A percentile compares a stretch with the other conserved stretches of the same genome.
Evolutionary conservation across 441 rosid species (phyloP).

Genomic region (Gossypium lobatum): DNA sequence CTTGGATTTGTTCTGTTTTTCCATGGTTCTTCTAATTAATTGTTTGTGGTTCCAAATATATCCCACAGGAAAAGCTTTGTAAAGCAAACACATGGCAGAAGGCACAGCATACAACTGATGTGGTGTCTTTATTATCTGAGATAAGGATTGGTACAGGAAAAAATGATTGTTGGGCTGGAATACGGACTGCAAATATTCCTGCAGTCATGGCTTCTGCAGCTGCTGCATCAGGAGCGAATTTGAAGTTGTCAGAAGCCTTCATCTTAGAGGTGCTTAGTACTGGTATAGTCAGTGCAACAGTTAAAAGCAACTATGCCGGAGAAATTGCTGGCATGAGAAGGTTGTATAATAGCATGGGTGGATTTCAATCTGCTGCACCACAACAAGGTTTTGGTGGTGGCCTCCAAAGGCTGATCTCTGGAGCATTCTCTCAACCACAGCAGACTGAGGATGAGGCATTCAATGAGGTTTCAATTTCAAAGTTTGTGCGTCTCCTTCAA

Average conservation of each 20-base stretch:
- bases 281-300: constrained; percentile 94
- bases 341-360: constrained; percentile 90
- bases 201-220: constrained; percentile 98
- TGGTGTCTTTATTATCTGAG: constrained; percentile 92
- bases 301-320: constrained; percentile 92
- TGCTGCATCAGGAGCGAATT: constrained; percentile 94
- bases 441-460: constrained; percentile 78
- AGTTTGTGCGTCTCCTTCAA: constrained; percentile 85
- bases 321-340: constrained; percentile 99
- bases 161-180: constrained; percentile 87
- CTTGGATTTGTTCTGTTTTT: constrained; percentile 13
- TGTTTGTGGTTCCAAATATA: constrained; percentile 18
- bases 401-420: constrained; percentile 83
- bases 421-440: constrained; percentile 74
- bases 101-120: constrained; percentile 80
- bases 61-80: constrained; percentile 81
- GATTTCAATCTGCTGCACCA: constrained; percentile 60
- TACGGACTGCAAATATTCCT: constrained; percentile 87
- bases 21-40: constrained; percentile 1
- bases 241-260: constrained; percentile 75
- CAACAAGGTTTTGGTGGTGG: constrained; percentile 68
- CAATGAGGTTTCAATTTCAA: constrained; percentile 76
- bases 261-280: constrained; percentile 96
- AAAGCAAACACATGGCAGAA: constrained; percentile 98
- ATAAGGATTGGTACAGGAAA: constrained; percentile 88